Percentiles rank a stretch among this genome's conserved stretches.
Conservation (phyloP, 441 rosid genomes). For the Geranium incanum region DNA sequence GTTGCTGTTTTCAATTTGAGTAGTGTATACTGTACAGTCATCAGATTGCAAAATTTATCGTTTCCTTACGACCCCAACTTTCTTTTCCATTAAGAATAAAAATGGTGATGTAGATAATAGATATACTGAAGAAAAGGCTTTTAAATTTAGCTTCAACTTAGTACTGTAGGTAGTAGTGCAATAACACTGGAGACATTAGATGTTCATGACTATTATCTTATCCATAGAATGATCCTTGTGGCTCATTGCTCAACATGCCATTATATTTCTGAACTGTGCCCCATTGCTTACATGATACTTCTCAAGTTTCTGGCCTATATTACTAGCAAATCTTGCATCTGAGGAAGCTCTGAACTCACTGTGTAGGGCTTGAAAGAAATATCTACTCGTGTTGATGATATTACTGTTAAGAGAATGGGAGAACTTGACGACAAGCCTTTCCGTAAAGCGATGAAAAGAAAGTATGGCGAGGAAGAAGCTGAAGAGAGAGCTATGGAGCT, state of each 20-base stretch:
- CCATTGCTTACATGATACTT: neutral
- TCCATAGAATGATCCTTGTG: neutral
- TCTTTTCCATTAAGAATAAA: no score
- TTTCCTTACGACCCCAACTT: no score
- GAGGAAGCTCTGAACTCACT: constrained; percentile 14
- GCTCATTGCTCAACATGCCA: neutral
- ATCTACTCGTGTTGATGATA: constrained; percentile 28
- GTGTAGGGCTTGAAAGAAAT: constrained; percentile 46
- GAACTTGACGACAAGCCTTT: constrained; percentile 73
- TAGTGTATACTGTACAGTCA: neutral
- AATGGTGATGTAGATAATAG: neutral
- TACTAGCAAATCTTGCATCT: constrained; percentile 12
- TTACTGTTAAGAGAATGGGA: constrained; percentile 93
- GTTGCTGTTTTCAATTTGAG: neutral
- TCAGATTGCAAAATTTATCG: no score
- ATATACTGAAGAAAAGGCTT: no score
- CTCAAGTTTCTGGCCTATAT: constrained; percentile 5
- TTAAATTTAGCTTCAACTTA: no score
- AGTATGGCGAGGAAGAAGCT: constrained; percentile 58
- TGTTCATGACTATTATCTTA: neutral
- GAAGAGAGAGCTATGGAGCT: constrained; percentile 66
- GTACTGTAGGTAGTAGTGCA: neutral
- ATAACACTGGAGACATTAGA: neutral
- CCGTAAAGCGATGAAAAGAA: constrained; percentile 64
- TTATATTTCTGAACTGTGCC: neutral